phyloP scores from a whole-genome alignment of 2,329 filamentous ascomycete species.

The Ophiostoma quercus region DNA sequence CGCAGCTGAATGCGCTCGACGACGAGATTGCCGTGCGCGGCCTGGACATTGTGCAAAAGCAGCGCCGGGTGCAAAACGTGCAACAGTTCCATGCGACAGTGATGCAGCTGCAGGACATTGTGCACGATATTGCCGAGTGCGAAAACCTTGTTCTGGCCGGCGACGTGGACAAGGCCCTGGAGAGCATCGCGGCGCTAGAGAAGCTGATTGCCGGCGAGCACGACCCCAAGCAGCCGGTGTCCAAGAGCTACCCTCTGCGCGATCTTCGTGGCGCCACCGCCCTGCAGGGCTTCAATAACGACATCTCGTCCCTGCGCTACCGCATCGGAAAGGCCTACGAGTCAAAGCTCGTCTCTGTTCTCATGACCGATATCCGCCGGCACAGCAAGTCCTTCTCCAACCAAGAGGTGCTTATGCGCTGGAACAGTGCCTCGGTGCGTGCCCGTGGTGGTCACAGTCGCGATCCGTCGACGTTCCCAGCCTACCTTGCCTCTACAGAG shows the following conservation, averaged over 20 bases:
- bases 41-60: conserved; percentile 77
- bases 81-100: conserved; percentile 77
- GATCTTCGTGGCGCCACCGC: conserved; percentile 75
- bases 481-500: conserved; percentile 70
- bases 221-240: conserved; percentile 26
- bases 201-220: conserved; percentile 69
- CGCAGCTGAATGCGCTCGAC: conserved; percentile 75
- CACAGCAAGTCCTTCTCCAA: conserved; percentile 70
- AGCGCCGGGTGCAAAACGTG: conserved; percentile 76
- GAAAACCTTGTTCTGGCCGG: conserved; percentile 78
- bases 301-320: conserved; percentile 68
- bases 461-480: conserved; percentile 64
- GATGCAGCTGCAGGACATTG: conserved; percentile 72
- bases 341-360: conserved; percentile 66
- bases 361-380: conserved; percentile 73
- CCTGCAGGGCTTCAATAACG: conserved; percentile 71
- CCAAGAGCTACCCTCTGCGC: conserved; percentile 39
- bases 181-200: conserved; percentile 72
- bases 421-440: conserved; percentile 72
- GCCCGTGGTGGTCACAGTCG: conserved; percentile 62
- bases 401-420: conserved; percentile 73
- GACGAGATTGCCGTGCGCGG: conserved; percentile 81
- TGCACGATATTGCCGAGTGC: conserved; percentile 67
- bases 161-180: conserved; percentile 74
- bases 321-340: conserved; percentile 87